Conservation (phyloP, 2,329 filamentous ascomycete genomes). For the Fusarium sp. region DNA sequence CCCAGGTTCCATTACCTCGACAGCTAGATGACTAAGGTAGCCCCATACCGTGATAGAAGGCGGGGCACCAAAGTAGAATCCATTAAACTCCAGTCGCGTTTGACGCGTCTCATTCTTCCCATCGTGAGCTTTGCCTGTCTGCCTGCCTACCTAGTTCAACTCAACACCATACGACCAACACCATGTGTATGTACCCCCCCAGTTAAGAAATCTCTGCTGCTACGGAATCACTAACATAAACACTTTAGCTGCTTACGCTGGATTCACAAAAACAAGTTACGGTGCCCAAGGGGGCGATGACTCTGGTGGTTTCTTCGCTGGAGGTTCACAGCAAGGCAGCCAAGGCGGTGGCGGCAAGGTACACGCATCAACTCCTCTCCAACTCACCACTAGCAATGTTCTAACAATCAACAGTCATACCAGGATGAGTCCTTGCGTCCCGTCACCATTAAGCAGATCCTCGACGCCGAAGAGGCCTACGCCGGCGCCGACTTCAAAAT, state of each 20-base stretch:
- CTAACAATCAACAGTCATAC: constrained; percentile 60
- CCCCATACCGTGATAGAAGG: constrained; percentile 30
- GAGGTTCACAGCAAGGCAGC: constrained; percentile 70
- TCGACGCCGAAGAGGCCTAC: constrained; percentile 82
- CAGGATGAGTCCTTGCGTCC: constrained; percentile 89
- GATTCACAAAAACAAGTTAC: constrained; percentile 59
- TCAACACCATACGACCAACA: constrained; percentile 37
- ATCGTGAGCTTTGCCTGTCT: constrained; percentile 26
- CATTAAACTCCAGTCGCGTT: constrained; percentile 50
- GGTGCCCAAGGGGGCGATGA: constrained; percentile 68
- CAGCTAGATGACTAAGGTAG: constrained; percentile 40
- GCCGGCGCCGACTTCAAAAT: constrained; percentile 82
- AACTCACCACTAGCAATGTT: background rate
- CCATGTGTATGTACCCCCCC: constrained; percentile 50
- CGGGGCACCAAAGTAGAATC: constrained; percentile 31
- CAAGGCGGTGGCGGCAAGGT: constrained; percentile 61
- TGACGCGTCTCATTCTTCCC: constrained; percentile 47
- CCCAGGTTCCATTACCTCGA: background rate
- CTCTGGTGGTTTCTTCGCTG: constrained; percentile 70
- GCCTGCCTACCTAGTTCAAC: constrained; percentile 15
- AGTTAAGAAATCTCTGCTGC: background rate
- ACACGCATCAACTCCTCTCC: constrained; percentile 42
- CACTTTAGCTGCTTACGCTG: constrained; percentile 60
- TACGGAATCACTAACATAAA: constrained; percentile 11
- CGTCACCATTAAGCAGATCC: constrained; percentile 93